Base-by-base conservation (phyloP, 345 rosid genomes). In the Eucalyptus tenuipes region DNA sequence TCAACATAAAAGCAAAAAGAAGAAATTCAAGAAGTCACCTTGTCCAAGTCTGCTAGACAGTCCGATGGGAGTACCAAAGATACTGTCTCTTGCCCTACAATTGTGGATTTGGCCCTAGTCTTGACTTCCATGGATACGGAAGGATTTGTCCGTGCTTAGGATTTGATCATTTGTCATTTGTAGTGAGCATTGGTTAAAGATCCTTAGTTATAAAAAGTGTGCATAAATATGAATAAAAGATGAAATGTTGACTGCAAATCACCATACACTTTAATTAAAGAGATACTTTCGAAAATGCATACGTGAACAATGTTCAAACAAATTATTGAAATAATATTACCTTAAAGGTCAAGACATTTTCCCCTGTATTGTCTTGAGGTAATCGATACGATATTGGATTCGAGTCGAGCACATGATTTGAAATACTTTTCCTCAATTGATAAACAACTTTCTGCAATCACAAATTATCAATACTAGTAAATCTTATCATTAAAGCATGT, bases 61-160 rank as follows among this genome's bases (percentile, higher is more conserved):
- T 75, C 9, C 0, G 2, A 0, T 1, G 47, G 27, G 13, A 37
- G 45, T 71, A 18, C 0, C 2, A 75, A 75, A 20, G 47, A 75
- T 40, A 75, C 8, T 20, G 29, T 75, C 27, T 75, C 47, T 75
- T 75, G 47, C 47, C 27, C 82, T 10, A 75, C 8, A 37, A 40
- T 8, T 20, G 8, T 75, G 14, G 82, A 37, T 75, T 75, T 75
- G 45, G 80, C 25, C 44, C 2, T 68, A 18, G 13, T 17, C 42
- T 68, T 68, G 44, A 68, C 80, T 68, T 68, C 44, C 42, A 9
- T 5, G 40, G 80, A 68, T 17, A 40, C 40, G 3, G 44, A 33
- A 33, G 25, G 80, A 68, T 17, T 68, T 33, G 20, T 15, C 20
- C n/a, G 11, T 64, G 17, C 10, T 7, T 13, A n/a, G 10, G 3